These are phyloP conservation scores for Tolypocladium ophioglossoides DNA, from an alignment of 2,329 filamentous ascomycete genomes.

Conservation along the genomic window DNA sequence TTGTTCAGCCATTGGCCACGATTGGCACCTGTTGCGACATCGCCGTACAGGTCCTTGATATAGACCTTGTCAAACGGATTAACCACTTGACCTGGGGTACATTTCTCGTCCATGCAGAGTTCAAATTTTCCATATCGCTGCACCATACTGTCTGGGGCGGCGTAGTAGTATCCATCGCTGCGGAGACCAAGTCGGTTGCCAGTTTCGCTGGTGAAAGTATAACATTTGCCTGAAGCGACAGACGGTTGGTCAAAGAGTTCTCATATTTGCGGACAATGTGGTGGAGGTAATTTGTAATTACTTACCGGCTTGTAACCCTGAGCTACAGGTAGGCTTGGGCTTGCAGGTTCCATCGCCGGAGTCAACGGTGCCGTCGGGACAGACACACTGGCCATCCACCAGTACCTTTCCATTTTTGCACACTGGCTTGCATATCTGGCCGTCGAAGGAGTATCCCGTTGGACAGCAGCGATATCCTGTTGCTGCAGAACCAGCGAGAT, in stretches of 20 bases:
- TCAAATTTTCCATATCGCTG: constrained; percentile 10
- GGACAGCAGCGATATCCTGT: constrained; percentile 9
- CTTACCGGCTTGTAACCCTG: constrained; percentile 2
- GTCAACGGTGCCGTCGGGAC: constrained; percentile 4
- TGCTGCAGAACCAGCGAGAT: constrained; percentile 3
- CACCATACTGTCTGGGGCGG: constrained; percentile 6
- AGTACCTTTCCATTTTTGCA: constrained; percentile 8
- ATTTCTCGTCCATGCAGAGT: constrained; percentile 8
- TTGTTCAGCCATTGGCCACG: constrained; percentile 8
- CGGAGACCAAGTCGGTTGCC: constrained; percentile 6
- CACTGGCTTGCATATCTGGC: constrained; percentile 5
- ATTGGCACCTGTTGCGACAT: constrained; percentile 5
- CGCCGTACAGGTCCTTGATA: constrained; percentile 8
- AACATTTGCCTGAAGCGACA: constrained; percentile 6
- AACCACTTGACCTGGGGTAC: constrained; percentile 3
- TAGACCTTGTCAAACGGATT: constrained; percentile 4
- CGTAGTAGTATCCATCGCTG: constrained; percentile 5
- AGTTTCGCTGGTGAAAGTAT: constrained; percentile 6
- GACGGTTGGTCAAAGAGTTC: not conserved
- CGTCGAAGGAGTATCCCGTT: constrained; percentile 5
- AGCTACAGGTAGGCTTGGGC: not conserved
- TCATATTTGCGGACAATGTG: too few species aligned
- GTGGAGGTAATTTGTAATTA: not conserved
- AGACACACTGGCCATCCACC: constrained; percentile 6
- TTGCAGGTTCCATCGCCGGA: constrained; percentile 3